Base-by-base conservation (phyloP, 2,329 filamentous ascomycete genomes). In the Pseudogymnoascus sp. region DNA sequence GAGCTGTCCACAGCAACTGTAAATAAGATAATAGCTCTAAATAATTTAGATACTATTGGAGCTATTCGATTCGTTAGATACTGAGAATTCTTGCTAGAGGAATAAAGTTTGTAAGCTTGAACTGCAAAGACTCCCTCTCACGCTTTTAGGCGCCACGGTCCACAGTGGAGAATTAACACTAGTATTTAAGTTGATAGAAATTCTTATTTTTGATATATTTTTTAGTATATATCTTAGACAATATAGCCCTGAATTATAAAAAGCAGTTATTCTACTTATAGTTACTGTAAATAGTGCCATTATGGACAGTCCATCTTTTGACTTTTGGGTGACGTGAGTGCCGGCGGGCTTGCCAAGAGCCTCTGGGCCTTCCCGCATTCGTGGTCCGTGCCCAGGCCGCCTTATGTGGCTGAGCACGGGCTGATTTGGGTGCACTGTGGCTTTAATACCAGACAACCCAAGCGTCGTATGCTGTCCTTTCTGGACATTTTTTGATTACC, bases 401-500 rank as follows among this genome's bases (percentile, higher is more conserved):
- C 49, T 33, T 33, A 33, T 33, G 49, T 55, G 49, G 49, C 49
- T 55, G 49, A 55, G 49, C 25, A 52, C 25, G 16, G 45, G 28
- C 28, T 55, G 49, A 33, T 33, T 55, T 55, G 11, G 28, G 49
- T 28, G 4, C 9, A 55, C 8, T 55, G 49, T 55, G 49, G 49
- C 49, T 55, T 55, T 19, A 55, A 55, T 55, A 55, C n/a, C 5
- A 19, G 49, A 22, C 49, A 4, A 33, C 49, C 49, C n/a, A 19
- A 55, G 28, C 25, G 45, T 52, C 25, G 49, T 55, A 55, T 55
- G 49, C 49, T 55, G 49, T 55, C 49, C 49, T 55, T 55, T 55
- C 9, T 55, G 5, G 49, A 55, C 49, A 55, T 33, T 33, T 55
- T 55, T 55, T 55, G n/a, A 33, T 33, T 55, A 12, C 28, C 9